Conservation (phyloP, 75 land plant species). For the Gnetum montanum region DNA sequence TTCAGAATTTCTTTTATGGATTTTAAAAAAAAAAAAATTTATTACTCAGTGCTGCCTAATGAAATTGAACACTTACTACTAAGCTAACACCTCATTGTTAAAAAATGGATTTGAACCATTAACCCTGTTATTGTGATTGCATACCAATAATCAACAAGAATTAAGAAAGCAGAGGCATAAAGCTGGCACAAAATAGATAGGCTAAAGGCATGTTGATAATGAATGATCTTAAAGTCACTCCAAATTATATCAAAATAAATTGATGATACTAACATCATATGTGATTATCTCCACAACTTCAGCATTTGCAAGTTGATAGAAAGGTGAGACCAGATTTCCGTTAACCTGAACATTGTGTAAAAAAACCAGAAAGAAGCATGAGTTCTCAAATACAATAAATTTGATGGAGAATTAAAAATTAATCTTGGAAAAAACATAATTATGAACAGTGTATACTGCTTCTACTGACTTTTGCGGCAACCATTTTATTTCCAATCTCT, state of each 20-base stretch:
- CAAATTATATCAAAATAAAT: background rate
- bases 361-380: background rate
- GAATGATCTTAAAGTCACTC: background rate
- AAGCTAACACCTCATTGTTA: background rate
- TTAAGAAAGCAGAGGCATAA: background rate
- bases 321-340: constrained; percentile 88
- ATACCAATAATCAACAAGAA: background rate
- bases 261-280: constrained; percentile 55
- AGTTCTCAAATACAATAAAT: background rate
- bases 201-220: background rate
- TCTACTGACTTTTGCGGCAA: constrained; percentile 89
- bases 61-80: too few relatives aligned
- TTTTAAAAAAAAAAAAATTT: too few relatives aligned
- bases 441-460: background rate
- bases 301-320: constrained; percentile 83
- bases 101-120: background rate
- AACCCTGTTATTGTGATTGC: background rate
- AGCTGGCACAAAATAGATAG: background rate
- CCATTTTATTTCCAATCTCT: constrained; percentile 96
- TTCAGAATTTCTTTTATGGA: too few relatives aligned
- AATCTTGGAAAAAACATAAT: background rate
- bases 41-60: too few relatives aligned
- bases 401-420: background rate
- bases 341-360: constrained; percentile 64
- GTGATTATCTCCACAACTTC: constrained; percentile 98